Evolutionary conservation across 345 rosid genomes (phyloP).

Genomic region (Aurinia saxatilis): DNA sequence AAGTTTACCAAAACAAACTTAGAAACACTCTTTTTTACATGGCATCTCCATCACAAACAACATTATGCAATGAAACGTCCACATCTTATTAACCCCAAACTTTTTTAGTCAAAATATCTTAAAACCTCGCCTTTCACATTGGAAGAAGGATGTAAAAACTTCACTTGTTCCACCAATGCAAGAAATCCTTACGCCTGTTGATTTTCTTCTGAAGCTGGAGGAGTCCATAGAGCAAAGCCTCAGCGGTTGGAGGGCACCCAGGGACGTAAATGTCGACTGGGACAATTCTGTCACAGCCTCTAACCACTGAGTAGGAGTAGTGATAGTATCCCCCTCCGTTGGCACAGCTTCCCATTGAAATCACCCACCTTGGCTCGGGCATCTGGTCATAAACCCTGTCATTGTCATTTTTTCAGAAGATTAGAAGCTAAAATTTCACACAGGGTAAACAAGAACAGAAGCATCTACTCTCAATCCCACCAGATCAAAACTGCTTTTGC

Average conservation of each 20-base stretch:
- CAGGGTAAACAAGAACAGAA: not conserved
- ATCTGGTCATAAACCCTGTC: conserved; percentile 96
- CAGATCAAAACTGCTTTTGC: not conserved
- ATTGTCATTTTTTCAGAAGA: conserved; percentile 18
- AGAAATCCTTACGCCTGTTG: conserved; percentile 95
- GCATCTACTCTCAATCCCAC: not conserved
- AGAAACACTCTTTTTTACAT: conserved; percentile 12
- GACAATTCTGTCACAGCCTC: conserved; percentile 97
- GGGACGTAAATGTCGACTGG: conserved; percentile 96
- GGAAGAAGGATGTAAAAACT: not conserved
- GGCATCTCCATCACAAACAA: conserved; percentile 30
- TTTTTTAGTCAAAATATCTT: conserved; percentile 9
- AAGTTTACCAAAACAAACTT: conserved; percentile 16
- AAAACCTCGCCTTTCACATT: not conserved
- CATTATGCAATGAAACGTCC: conserved; percentile 20
- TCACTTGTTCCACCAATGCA: conserved; percentile 89
- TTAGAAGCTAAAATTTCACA: conserved; percentile 1
- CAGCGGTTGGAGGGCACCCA: conserved; percentile 98
- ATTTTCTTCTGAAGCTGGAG: conserved; percentile 98
- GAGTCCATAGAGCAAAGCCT: conserved; percentile 86
- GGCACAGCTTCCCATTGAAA: conserved; percentile 99
- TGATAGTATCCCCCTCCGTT: conserved; percentile 98
- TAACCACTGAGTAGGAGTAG: conserved; percentile 92
- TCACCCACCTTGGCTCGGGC: conserved; percentile 99
- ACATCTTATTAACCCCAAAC: conserved; percentile 18